These are phyloP conservation scores for Talaromyces stipitatus DNA, from an alignment of 495 filamentous ascomycete species.

Conservation along the genomic window DNA sequence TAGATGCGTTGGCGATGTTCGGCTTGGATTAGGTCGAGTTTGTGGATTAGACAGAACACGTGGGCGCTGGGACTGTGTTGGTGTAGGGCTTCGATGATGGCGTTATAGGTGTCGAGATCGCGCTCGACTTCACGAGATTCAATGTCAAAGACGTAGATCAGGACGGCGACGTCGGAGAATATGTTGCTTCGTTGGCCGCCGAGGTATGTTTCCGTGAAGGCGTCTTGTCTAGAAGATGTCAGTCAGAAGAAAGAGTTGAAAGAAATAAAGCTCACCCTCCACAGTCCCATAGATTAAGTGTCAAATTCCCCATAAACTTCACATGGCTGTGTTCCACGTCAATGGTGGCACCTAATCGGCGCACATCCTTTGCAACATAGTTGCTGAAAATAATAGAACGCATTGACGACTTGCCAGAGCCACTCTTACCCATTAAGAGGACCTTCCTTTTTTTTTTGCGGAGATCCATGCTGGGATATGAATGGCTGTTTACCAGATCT, in stretches of 20 bases:
- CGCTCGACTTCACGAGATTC: constrained; percentile 88
- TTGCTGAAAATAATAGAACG: constrained; percentile 97
- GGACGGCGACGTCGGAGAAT: constrained; percentile 90
- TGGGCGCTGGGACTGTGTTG: constrained; percentile 79
- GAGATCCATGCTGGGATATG: constrained; percentile 26
- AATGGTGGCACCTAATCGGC: constrained; percentile 91
- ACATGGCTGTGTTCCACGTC: constrained; percentile 97
- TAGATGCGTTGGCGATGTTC: constrained; percentile 72
- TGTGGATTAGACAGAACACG: constrained; percentile 92
- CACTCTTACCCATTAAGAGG: constrained; percentile 76
- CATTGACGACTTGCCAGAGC: constrained; percentile 99
- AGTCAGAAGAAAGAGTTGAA: background rate
- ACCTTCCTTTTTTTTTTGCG: constrained; percentile 53
- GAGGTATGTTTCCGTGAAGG: constrained; percentile 97
- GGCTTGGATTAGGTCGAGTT: constrained; percentile 93
- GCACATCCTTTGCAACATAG: constrained; percentile 93
- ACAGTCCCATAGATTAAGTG: constrained; percentile 97
- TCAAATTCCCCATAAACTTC: constrained; percentile 95
- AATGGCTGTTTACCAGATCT: background rate
- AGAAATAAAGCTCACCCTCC: constrained; percentile 55
- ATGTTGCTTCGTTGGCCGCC: constrained; percentile 89
- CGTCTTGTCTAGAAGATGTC: constrained; percentile 66
- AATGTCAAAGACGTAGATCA: constrained; percentile 99
- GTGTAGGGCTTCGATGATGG: constrained; percentile 74
- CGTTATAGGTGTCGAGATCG: constrained; percentile 81